Evolutionary conservation across 2,329 filamentous ascomycete species (phyloP), one percentile per base, ranked within the genome.

Genomic region (Immersiporthe knoxdaviesiana): DNA sequence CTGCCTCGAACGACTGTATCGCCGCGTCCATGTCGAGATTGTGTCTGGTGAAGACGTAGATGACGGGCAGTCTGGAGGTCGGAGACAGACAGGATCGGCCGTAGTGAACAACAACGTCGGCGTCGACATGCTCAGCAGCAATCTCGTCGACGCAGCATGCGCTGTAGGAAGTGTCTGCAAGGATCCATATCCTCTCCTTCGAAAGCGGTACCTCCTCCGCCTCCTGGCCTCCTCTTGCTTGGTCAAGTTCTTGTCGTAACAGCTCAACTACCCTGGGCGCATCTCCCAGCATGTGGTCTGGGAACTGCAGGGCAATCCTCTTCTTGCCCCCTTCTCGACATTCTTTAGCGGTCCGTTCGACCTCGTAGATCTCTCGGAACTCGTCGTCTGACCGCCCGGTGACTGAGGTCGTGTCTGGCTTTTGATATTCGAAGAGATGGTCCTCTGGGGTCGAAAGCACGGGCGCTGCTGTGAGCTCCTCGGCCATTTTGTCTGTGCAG

Each of bases 91-190:
- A 99, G 0, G 95, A 91, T 65, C 96, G 87, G 3, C 96, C 96
- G 75, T 98, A 99, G 78, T 99, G 96, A 18, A 99, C 91, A 1
- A 98, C 92, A 0, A 94, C 92, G 71, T 98, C 91, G 8, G 96
- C 94, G 75, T 93, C 87, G 21, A 93, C 91, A 78, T 99, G 96
- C 78, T 99, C 94, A 2, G 96, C 96, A 0, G 96, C 96, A 54
- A 98, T 91, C 81, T 99, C 96, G 76, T 99, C 96, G 24, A 98
- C 94, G 76, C 96, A 99, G 81, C 96, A 99, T 0, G 95, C 91
- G 70, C 96, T 97, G 80, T 98, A 99, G 1, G 95, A 97, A 2
- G 96, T 98, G 79, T 99, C 96, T 41, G 91, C 96, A 24, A 99
- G 84, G 70, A 99, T 94, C 74, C 92, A 97, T 65, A 98, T 84